phyloP scores from a whole-genome alignment of 495 filamentous ascomycete genomes.

The Melanomma pulvis-pyrius region DNA sequence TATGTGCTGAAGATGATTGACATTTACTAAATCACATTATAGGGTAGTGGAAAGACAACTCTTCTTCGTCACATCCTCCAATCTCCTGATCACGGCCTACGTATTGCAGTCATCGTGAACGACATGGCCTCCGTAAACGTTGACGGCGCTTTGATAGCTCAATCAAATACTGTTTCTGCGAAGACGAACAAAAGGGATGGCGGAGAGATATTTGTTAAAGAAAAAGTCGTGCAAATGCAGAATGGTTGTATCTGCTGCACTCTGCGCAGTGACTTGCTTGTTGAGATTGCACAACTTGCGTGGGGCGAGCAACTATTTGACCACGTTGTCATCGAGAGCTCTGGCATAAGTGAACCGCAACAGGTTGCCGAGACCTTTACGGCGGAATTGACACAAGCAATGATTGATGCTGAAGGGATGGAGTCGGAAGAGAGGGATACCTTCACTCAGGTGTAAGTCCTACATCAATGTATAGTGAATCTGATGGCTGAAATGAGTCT shows the following conservation, averaged over 20 bases:
- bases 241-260: conserved; percentile 68
- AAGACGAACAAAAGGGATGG: no score
- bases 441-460: conserved; percentile 47
- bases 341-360: conserved; percentile 64
- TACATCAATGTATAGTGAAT: no score
- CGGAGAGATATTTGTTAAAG: neutral
- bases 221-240: conserved; percentile 62
- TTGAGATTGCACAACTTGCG: conserved; percentile 55
- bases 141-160: no score
- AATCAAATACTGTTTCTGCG: no score
- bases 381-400: conserved; percentile 50
- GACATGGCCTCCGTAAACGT: no score
- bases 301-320: conserved; percentile 47
- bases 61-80: no score
- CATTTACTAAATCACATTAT: no score
- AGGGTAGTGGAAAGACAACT: no score
- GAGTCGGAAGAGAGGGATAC: conserved; percentile 45
- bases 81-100: no score
- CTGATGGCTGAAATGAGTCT: no score
- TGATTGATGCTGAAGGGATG: conserved; percentile 31
- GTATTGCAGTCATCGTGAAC: no score
- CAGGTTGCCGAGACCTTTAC: conserved; percentile 66
- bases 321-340: conserved; percentile 64
- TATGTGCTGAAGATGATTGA: no score
- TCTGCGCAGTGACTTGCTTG: conserved; percentile 59